Conservation (phyloP, 2,329 filamentous ascomycete genomes). For the Thelonectria rubi region DNA sequence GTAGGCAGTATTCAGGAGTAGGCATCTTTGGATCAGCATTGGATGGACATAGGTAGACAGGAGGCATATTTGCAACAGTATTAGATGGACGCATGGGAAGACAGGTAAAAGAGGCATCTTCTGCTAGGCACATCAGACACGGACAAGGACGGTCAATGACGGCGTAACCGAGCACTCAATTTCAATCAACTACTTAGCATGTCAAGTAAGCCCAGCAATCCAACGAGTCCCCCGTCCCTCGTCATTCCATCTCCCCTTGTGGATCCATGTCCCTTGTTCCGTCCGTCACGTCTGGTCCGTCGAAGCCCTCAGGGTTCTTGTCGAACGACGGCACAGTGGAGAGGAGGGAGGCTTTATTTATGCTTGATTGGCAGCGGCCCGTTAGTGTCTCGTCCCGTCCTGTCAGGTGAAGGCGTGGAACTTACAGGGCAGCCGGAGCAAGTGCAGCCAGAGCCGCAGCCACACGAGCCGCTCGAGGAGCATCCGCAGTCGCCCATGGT, state of each 20-base stretch:
- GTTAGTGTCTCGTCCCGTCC: constrained; percentile 25
- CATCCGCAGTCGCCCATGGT: constrained; percentile 56
- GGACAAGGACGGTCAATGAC: not conserved
- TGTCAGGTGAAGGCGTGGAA: constrained; percentile 14
- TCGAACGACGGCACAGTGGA: constrained; percentile 16
- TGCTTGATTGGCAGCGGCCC: constrained; percentile 39
- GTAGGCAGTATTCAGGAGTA: too few species aligned
- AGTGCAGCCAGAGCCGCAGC: constrained; percentile 54
- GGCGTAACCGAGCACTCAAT: constrained; percentile 1
- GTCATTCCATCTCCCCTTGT: constrained; percentile 26
- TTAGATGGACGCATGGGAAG: not conserved
- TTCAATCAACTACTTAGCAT: constrained; percentile 11
- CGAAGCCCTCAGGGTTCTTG: constrained; percentile 40
- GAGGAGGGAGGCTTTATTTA: constrained; percentile 37
- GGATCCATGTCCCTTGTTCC: constrained; percentile 32
- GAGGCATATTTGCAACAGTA: too few species aligned
- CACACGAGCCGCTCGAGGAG: constrained; percentile 52
- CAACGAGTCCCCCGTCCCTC: constrained; percentile 4
- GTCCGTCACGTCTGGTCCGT: constrained; percentile 16
- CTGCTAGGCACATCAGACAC: not conserved
- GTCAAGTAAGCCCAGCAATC: constrained; percentile 10
- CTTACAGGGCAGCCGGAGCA: constrained; percentile 56
- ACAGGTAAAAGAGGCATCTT: not conserved
- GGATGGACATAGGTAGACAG: too few species aligned
- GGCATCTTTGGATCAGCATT: too few species aligned